Evolutionary conservation across 192 early-diverging fungal species (phyloP), one percentile per base, ranked within the genome.

Genomic region (Coemansia aciculifera): DNA sequence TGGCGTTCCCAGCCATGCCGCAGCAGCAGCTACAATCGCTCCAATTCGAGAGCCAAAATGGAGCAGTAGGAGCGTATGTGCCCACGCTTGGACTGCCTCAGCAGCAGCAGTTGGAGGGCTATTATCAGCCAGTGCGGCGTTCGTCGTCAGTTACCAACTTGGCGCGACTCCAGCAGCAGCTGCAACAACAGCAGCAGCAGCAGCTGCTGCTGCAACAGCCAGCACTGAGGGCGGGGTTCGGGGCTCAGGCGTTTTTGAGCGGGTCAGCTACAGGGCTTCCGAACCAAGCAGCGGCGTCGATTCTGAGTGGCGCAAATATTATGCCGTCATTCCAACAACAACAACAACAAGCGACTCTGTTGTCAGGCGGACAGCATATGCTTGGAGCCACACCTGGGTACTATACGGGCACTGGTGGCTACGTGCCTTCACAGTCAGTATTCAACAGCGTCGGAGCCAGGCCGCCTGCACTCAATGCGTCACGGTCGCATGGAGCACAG

Each of bases 121-220:
- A 61, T 13, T 71, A 59, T 23, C 75, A 71, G 54, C 67, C 69
- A 2, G 42, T 67, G 2, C 51, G 70, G 15, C 73, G 73, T 7
- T 54, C 73, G n/a, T 75, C 78, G 13, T 80, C 78, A 7, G 68
- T 80, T 34, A 69, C 73, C 0, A 80, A 75, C 43, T 61, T 75
- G 23, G 59, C 73, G 2, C 40, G 69, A 31, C 48, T 81, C 36
- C 71, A 72, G 37, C 71, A 74, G 67, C 61, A 69, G 46, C 48
- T 54, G 34, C 67, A 64, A 46, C 56, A 59, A 27, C 69, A 71
- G 34, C 68, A 69, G 11, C 51, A 40, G 7, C 63, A 61, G 44
- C 69, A 78, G 49, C 66, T 72, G 62, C 75, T 71, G 44, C 74
- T 39, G 42, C 75, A 77, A 54, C 75, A 60, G 42, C 38, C 48